A percentile compares a stretch with the other conserved stretches of the same genome.
Evolutionary conservation across 2,329 filamentous ascomycete species (phyloP).

Genomic region (Beauveria varroae): DNA sequence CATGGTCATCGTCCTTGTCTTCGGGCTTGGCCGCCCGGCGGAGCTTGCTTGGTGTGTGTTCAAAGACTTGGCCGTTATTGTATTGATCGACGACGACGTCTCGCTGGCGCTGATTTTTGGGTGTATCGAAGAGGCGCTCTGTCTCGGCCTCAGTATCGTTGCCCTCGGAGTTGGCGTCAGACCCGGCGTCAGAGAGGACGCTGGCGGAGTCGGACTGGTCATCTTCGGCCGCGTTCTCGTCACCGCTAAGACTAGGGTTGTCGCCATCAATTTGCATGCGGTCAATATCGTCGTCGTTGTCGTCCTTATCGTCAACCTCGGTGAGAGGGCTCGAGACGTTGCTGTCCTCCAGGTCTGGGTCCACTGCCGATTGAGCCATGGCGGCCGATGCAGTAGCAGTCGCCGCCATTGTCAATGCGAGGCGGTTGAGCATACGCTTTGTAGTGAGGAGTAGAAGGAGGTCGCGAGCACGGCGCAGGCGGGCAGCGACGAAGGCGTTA

Average conservation of each 20-base stretch:
- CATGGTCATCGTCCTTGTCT: slow-evolving; percentile 29
- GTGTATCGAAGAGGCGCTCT: slow-evolving; percentile 85
- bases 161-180: slow-evolving; percentile 32
- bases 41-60: slow-evolving; percentile 71
- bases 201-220: slow-evolving; percentile 41
- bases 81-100: slow-evolving; percentile 53
- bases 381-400: slow-evolving; percentile 42
- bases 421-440: background rate
- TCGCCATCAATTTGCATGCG: slow-evolving; percentile 41
- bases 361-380: slow-evolving; percentile 34
- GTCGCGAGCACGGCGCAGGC: slow-evolving; percentile 33
- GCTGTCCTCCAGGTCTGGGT: slow-evolving; percentile 52
- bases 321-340: slow-evolving; percentile 84
- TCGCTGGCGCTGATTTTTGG: slow-evolving; percentile 56
- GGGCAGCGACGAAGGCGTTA: slow-evolving; percentile 39
- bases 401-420: slow-evolving; percentile 39
- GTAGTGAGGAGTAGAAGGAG: slow-evolving; percentile 1
- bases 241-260: slow-evolving; percentile 21
- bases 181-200: slow-evolving; percentile 48
- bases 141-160: slow-evolving; percentile 85
- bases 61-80: slow-evolving; percentile 46
- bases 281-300: slow-evolving; percentile 61
- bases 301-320: slow-evolving; percentile 77
- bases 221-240: slow-evolving; percentile 18
- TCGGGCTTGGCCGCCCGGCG: slow-evolving; percentile 39